Evolutionary conservation across 345 rosid genomes (phyloP), one percentile per base, ranked within the genome.

Genomic region (Euphorbia lathyris): DNA sequence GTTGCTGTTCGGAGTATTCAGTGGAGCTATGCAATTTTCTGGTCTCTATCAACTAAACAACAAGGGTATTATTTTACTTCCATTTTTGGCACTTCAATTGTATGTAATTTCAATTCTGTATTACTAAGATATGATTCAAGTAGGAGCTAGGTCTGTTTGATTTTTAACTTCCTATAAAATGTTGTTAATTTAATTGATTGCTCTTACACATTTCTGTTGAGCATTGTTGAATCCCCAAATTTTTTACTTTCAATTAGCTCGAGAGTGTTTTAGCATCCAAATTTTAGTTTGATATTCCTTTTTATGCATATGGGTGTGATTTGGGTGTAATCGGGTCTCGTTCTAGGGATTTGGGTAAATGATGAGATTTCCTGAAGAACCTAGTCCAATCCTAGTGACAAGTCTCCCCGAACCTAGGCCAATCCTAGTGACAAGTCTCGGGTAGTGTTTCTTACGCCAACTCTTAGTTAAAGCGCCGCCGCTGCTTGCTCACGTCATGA

Each of bases 1-100:
- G 79, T 91, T 57, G 89, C 88, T 78, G 91, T 94, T 30, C 86
- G 86, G 85, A 94, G 91, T 70, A 83, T 89, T 66, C 89, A 88
- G 59, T 94, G 97, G 98, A 94, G 90, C 85, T 91, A 94, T 64
- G 98, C 96, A 55, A 76, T 94, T 71, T 94, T 88, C 85, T 94
- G 98, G 98, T 84, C 97, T 0, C 72, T 78, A 59, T 93, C 98
- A 82, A 48, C 87, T 57, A 76, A 80, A 52, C 87, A 89, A 76
- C 82, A 79, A 64, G 92, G 90, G 98, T 93, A 81, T 74, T 64
- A 34, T 34, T 34, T 34, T 7, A 34, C 4, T 34, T 34, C 52
- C 9, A 7, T 57, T 27, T 56, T 25, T n/a, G 26, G 17, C 3
- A 3, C n/a, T 36, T n/a, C 20, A 29, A 12, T 0, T 16, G 17